phyloP scores from a whole-genome alignment of 73 alveolate species.

The Paramecium biaurelia region DNA sequence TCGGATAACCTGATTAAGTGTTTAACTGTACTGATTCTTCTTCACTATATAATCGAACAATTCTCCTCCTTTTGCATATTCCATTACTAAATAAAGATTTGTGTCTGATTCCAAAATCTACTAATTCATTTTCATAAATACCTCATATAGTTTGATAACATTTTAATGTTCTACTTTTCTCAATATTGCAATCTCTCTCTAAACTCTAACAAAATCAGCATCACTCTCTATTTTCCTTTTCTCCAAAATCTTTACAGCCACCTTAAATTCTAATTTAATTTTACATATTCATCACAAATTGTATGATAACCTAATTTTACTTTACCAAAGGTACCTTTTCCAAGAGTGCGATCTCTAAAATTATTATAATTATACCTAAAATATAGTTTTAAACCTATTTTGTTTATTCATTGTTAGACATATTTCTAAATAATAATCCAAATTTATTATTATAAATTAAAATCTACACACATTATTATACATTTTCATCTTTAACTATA shows the following conservation, averaged over 20 bases:
- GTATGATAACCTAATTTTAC: constrained; percentile 24
- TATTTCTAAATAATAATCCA: background rate
- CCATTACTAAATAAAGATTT: constrained; percentile 78
- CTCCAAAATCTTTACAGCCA: constrained; percentile 60
- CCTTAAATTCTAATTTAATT: background rate
- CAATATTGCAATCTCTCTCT: constrained; percentile 41
- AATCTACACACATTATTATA: background rate
- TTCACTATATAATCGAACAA: constrained; percentile 78
- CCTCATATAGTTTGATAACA: constrained; percentile 48
- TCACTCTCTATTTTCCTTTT: constrained; percentile 31
- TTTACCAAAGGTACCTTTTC: constrained; percentile 39
- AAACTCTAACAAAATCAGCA: constrained; percentile 49
- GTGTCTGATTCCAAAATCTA: constrained; percentile 72
- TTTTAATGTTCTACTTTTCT: constrained; percentile 13
- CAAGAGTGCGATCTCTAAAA: constrained; percentile 43
- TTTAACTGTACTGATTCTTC: constrained; percentile 65
- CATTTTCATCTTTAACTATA: background rate
- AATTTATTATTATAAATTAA: background rate
- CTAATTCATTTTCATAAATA: background rate
- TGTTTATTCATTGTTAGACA: background rate
- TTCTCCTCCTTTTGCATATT: constrained; percentile 89
- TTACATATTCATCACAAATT: constrained; percentile 41
- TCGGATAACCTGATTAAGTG: constrained; percentile 51
- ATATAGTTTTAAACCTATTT: constrained; percentile 20
- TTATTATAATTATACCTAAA: background rate